A percentile compares a stretch with the other conserved stretches of the same genome.
Evolutionary conservation across 805 yeast species (phyloP).

Genomic region (Kodamaea kakaduensis): DNA sequence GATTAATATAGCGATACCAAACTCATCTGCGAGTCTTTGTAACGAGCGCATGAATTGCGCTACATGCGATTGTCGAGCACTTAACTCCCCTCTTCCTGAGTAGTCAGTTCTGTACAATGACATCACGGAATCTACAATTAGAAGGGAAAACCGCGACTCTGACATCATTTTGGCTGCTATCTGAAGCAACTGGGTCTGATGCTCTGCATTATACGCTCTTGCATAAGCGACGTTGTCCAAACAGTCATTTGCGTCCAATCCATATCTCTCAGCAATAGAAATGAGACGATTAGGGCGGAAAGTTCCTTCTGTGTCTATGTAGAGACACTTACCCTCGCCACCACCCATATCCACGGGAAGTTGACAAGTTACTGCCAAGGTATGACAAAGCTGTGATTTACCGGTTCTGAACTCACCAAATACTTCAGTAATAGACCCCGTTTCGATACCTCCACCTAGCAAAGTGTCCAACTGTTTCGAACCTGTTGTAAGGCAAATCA

Average conservation of each 20-base stretch:
- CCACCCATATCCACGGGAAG: slow-evolving; percentile 96
- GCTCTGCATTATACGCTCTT: slow-evolving; percentile 95
- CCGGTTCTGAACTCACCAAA: slow-evolving; percentile 98
- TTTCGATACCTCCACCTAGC: slow-evolving; percentile 94
- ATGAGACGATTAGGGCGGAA: slow-evolving; percentile 89
- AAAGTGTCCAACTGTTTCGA: slow-evolving; percentile 90
- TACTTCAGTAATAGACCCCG: slow-evolving; percentile 93
- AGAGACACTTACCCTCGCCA: slow-evolving; percentile 95
- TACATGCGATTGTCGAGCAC: slow-evolving; percentile 91
- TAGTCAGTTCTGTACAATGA: slow-evolving; percentile 93
- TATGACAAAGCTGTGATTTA: slow-evolving; percentile 94
- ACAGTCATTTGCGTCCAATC: slow-evolving; percentile 90
- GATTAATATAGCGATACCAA: slow-evolving; percentile 94
- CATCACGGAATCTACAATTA: slow-evolving; percentile 97
- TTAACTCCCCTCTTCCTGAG: slow-evolving; percentile 91
- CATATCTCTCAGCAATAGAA: slow-evolving; percentile 87
- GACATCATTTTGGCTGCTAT: slow-evolving; percentile 97
- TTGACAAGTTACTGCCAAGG: slow-evolving; percentile 94
- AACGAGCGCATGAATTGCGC: slow-evolving; percentile 89
- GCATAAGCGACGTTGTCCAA: slow-evolving; percentile 96
- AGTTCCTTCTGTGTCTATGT: slow-evolving; percentile 96
- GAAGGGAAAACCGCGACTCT: slow-evolving; percentile 80
- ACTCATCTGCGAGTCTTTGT: slow-evolving; percentile 94
- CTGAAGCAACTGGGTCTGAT: slow-evolving; percentile 78
- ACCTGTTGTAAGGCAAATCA: slow-evolving; percentile 92